These are phyloP conservation scores for Agrostemma githago DNA, from an alignment of 148 eudicot species.

Conservation along the genomic window DNA sequence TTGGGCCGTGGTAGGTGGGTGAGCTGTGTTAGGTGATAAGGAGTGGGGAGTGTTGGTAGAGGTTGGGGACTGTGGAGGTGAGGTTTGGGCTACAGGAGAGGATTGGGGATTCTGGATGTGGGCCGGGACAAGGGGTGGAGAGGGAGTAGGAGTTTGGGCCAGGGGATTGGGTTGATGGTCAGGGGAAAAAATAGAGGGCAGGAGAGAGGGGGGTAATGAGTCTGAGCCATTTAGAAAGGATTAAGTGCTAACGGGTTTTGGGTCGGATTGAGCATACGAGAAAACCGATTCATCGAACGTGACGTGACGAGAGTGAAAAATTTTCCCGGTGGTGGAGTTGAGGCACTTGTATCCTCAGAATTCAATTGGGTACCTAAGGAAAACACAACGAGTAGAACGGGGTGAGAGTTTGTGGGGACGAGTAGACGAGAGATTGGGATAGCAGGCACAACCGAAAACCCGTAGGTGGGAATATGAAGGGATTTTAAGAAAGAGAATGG, in stretches of 20 bases:
- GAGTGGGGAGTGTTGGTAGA: no score
- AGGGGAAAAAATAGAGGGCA: no score
- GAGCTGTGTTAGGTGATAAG: no score
- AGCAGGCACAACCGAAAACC: neutral
- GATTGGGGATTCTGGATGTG: no score
- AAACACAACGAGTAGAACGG: neutral
- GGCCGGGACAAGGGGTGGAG: no score
- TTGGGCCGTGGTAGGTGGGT: neutral
- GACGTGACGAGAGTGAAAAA: neutral
- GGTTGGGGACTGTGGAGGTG: no score
- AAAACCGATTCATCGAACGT: neutral
- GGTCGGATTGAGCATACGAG: neutral
- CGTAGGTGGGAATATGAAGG: neutral
- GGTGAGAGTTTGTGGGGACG: conserved; percentile 1
- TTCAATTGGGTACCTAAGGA: neutral
- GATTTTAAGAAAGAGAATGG: neutral
- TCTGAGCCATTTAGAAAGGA: neutral
- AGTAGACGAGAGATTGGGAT: neutral
- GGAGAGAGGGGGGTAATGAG: neutral
- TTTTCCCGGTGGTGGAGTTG: neutral
- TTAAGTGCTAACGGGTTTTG: neutral
- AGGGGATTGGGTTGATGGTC: no score
- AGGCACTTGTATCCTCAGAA: neutral
- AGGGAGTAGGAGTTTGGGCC: no score
- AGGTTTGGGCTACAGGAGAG: no score